These are phyloP conservation scores for Colletotrichum cordylinicola DNA, from an alignment of 2,329 filamentous ascomycete genomes.

Conservation along the genomic window DNA sequence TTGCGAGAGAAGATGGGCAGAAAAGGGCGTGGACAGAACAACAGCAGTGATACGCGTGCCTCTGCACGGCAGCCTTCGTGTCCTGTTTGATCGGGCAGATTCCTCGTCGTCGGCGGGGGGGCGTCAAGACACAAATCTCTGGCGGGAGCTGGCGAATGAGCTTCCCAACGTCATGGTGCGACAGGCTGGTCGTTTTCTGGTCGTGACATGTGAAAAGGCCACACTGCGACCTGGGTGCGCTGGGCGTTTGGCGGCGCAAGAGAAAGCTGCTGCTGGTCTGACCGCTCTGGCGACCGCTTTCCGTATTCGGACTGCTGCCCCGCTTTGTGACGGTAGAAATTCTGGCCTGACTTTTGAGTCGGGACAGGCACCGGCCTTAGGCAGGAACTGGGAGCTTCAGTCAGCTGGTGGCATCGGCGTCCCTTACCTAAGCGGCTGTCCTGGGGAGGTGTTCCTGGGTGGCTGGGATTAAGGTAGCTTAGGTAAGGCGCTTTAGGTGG, in stretches of 20 bases:
- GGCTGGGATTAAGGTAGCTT: not conserved
- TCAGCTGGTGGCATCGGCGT: not conserved
- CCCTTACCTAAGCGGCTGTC: not conserved
- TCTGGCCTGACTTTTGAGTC: not conserved
- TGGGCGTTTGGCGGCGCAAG: not conserved
- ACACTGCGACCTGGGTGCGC: not conserved
- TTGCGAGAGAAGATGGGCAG: not conserved
- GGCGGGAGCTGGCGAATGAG: slow-evolving; percentile 15
- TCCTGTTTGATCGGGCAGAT: not conserved
- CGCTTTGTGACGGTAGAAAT: not conserved
- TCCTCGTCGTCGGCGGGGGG: not conserved
- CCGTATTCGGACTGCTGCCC: not conserved
- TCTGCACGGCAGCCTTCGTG: not conserved
- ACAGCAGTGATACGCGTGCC: not conserved
- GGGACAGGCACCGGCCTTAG: not conserved
- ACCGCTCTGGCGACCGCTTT: not conserved
- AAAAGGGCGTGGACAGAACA: not conserved
- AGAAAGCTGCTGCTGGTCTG: not conserved
- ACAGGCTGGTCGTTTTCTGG: not conserved
- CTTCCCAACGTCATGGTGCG: slow-evolving; percentile 19
- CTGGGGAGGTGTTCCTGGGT: not conserved
- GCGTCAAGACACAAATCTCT: slow-evolving; percentile 11
- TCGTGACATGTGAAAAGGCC: slow-evolving; percentile 18
- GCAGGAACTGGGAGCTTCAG: not conserved
- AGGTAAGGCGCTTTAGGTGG: not conserved